Evolutionary conservation across 441 rosid genomes (phyloP).

Genomic region (Eruca vesicaria): DNA sequence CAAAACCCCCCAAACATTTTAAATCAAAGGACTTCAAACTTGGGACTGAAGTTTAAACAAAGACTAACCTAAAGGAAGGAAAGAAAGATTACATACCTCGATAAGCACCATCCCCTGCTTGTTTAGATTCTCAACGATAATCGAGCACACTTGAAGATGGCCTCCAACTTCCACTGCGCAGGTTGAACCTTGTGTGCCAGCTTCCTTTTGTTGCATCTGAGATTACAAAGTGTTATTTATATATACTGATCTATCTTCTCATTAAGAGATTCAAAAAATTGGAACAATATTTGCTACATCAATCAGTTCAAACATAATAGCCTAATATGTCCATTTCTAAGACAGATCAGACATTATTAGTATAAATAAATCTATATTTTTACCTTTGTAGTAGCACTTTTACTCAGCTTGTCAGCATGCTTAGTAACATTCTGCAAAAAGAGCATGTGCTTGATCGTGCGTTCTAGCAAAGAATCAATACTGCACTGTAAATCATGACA

Average conservation of each 20-base stretch:
- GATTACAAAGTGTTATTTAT: slow-evolving; percentile 26
- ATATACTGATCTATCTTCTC: not conserved
- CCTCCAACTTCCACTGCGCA: slow-evolving; percentile 95
- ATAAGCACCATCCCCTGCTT: slow-evolving; percentile 88
- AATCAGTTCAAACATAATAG: not conserved
- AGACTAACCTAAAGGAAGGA: not conserved
- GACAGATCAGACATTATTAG: not conserved
- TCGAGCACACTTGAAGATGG: slow-evolving; percentile 85
- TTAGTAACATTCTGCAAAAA: slow-evolving; percentile 79
- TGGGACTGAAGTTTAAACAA: slow-evolving; percentile 7
- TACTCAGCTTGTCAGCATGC: slow-evolving; percentile 85
- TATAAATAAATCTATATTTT: slow-evolving; percentile 2
- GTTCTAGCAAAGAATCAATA: slow-evolving; percentile 93
- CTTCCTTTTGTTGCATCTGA: slow-evolving; percentile 72
- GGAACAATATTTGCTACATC: not conserved
- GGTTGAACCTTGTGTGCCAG: slow-evolving; percentile 71
- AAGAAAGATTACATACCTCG: slow-evolving; percentile 50
- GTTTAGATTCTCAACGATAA: slow-evolving; percentile 82
- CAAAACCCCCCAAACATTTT: slow-evolving; percentile 6
- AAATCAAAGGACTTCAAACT: slow-evolving; percentile 2
- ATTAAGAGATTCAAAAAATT: not conserved
- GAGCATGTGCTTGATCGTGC: slow-evolving; percentile 91
- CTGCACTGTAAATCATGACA: slow-evolving; percentile 73
- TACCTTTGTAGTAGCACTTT: slow-evolving; percentile 74
- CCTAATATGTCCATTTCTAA: not conserved